These are phyloP conservation scores for Coemansia sp. DNA, from an alignment of 371 early-diverging fungal species.

Conservation along the genomic window DNA sequence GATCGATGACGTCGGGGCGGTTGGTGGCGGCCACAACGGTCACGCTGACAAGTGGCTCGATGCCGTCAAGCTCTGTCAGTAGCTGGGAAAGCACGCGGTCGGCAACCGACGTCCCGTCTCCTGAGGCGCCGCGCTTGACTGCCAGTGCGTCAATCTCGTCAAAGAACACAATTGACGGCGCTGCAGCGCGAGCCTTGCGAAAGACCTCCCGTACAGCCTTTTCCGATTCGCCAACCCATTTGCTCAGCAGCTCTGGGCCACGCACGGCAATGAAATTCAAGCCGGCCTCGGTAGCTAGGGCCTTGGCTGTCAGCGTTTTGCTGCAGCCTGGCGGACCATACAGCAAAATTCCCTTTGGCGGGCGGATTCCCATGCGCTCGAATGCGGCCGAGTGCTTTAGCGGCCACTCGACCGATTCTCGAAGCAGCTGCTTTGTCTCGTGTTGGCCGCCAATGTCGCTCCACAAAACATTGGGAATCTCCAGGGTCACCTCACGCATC, in stretches of 20 bases:
- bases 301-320: constrained; percentile 97
- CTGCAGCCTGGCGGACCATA: constrained; percentile 99
- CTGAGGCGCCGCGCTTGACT: constrained; percentile 68
- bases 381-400: constrained; percentile 92
- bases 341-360: constrained; percentile 94
- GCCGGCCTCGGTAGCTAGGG: constrained; percentile 94
- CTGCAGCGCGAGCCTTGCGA: constrained; percentile 87
- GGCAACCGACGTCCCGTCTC: constrained; percentile 76
- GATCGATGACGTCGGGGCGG: constrained; percentile 96
- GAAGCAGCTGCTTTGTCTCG: constrained; percentile 89
- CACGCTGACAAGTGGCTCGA: constrained; percentile 90
- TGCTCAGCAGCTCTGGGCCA: constrained; percentile 97
- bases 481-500: constrained; percentile 93
- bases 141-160: constrained; percentile 98
- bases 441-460: constrained; percentile 97
- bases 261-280: constrained; percentile 98
- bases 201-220: constrained; percentile 96
- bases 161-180: constrained; percentile 97
- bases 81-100: constrained; percentile 94
- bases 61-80: constrained; percentile 94
- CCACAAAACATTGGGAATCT: constrained; percentile 96
- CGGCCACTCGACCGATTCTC: constrained; percentile 99
- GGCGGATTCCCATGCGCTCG: constrained; percentile 79
- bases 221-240: constrained; percentile 98
- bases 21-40: constrained; percentile 99